phyloP scores from a whole-genome alignment of 2,329 filamentous ascomycete species.

The Colletotrichum chlorophyti region DNA sequence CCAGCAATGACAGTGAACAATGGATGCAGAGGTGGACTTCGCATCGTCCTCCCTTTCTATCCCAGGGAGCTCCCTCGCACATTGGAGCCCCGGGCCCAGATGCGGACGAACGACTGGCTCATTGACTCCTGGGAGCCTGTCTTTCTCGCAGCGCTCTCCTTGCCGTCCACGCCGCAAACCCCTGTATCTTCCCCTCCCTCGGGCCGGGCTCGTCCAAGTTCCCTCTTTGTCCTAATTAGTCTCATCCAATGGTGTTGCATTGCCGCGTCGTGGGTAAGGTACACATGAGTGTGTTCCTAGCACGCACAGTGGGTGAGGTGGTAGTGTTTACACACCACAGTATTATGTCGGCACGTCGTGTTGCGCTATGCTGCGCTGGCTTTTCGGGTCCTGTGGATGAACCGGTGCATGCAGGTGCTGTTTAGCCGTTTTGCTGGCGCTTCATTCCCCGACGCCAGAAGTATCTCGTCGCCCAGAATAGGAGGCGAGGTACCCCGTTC shows the following conservation, averaged over 20 bases:
- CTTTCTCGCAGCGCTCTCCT: constrained; percentile 17
- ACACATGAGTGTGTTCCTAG: too few relatives aligned
- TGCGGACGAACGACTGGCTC: not conserved
- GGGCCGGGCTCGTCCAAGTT: not conserved
- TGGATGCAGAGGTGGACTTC: too few relatives aligned
- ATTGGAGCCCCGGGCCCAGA: constrained; percentile 6
- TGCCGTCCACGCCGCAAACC: not conserved
- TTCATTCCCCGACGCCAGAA: too few relatives aligned
- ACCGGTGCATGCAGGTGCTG: not conserved
- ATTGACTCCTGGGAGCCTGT: constrained; percentile 10
- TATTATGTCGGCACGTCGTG: too few relatives aligned
- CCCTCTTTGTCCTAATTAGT: not conserved
- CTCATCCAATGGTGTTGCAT: too few relatives aligned
- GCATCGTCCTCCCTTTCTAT: too few relatives aligned
- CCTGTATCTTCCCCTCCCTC: not conserved
- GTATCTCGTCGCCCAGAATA: too few relatives aligned
- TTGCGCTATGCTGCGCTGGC: too few relatives aligned
- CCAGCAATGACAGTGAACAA: too few relatives aligned
- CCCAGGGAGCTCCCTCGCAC: too few relatives aligned
- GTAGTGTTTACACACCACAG: not conserved
- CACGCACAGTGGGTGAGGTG: too few relatives aligned
- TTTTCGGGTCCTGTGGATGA: not conserved
- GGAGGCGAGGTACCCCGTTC: not conserved
- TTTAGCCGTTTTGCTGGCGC: constrained; percentile 22
- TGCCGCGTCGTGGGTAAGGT: too few relatives aligned